Conservation (phyloP, 257 asterid species). For the Petunia axillaris region DNA sequence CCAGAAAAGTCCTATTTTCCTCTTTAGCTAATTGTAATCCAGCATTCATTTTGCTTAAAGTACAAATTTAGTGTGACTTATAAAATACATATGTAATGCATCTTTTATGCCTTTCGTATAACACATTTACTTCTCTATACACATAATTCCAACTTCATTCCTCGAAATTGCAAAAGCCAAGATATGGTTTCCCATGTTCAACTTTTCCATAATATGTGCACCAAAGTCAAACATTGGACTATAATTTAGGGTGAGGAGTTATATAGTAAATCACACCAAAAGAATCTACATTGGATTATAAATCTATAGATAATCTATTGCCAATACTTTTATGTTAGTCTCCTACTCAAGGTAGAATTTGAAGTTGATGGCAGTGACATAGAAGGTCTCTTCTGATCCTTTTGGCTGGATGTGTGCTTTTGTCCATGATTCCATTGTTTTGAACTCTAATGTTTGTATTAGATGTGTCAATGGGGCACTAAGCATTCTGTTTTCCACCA, state of each 20-base stretch:
- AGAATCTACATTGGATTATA: not conserved
- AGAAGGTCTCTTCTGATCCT: too few relatives aligned
- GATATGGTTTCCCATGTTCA: not conserved
- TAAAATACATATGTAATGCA: not conserved
- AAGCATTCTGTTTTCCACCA: too few relatives aligned
- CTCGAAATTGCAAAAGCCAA: not conserved
- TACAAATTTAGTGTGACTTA: too few relatives aligned
- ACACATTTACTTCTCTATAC: not conserved
- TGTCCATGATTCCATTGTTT: too few relatives aligned
- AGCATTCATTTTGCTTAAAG: not conserved
- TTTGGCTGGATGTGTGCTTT: too few relatives aligned
- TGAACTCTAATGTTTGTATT: too few relatives aligned
- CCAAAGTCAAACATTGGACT: not conserved
- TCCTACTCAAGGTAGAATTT: not conserved
- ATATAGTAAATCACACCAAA: not conserved
- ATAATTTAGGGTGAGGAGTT: not conserved
- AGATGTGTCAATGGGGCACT: too few relatives aligned
- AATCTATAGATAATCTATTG: not conserved
- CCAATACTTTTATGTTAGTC: slow-evolving; percentile 18
- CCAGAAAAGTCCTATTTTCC: slow-evolving; percentile 17
- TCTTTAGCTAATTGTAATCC: not conserved
- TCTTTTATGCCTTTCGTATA: not conserved
- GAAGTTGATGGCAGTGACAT: too few relatives aligned
- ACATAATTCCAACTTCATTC: not conserved
- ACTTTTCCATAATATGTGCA: not conserved